Percentiles rank a stretch among this genome's conserved stretches.
These are phyloP conservation scores for Phylloporus sp. DNA, from an alignment of 1,284 basidiomycete species.

Conservation along the genomic window DNA sequence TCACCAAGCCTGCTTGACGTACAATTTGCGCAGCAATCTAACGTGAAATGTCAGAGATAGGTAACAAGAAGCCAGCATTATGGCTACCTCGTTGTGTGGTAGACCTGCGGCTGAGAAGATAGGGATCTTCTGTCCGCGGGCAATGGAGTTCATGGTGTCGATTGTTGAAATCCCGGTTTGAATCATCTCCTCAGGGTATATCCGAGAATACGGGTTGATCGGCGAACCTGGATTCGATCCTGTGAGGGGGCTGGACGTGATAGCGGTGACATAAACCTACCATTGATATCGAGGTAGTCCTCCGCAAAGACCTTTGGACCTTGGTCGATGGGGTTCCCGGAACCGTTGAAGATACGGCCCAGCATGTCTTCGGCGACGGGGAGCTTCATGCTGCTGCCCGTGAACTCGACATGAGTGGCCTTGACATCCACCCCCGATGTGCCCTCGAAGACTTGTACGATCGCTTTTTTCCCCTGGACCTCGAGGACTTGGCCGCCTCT, in stretches of 20 bases:
- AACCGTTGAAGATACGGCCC: slow-evolving; percentile 99
- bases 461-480: slow-evolving; percentile 98
- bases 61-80: slow-evolving; percentile 24
- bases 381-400: slow-evolving; percentile 97
- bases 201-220: slow-evolving; percentile 99
- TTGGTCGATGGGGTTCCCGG: slow-evolving; percentile 97
- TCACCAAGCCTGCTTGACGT: slow-evolving; percentile 97
- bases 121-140: slow-evolving; percentile 99
- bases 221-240: slow-evolving; percentile 76
- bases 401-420: slow-evolving; percentile 97
- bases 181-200: slow-evolving; percentile 99
- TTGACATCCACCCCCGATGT: slow-evolving; percentile 98
- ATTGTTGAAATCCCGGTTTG: slow-evolving; percentile 99
- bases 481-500: slow-evolving; percentile 98
- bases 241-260: slow-evolving; percentile 19
- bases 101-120: slow-evolving; percentile 99
- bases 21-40: slow-evolving; percentile 99
- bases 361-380: slow-evolving; percentile 99
- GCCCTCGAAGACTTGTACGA: slow-evolving; percentile 99
- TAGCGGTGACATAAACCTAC: slow-evolving; percentile 48
- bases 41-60: slow-evolving; percentile 25
- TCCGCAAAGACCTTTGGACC: slow-evolving; percentile 99
- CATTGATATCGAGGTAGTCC: slow-evolving; percentile 99
- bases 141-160: slow-evolving; percentile 99
- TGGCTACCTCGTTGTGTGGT: slow-evolving; percentile 93